Percentiles rank a stretch among this genome's conserved stretches.
These are phyloP conservation scores for Trebouxia sp. DNA, from an alignment of 139 green algal species.

Conservation along the genomic window DNA sequence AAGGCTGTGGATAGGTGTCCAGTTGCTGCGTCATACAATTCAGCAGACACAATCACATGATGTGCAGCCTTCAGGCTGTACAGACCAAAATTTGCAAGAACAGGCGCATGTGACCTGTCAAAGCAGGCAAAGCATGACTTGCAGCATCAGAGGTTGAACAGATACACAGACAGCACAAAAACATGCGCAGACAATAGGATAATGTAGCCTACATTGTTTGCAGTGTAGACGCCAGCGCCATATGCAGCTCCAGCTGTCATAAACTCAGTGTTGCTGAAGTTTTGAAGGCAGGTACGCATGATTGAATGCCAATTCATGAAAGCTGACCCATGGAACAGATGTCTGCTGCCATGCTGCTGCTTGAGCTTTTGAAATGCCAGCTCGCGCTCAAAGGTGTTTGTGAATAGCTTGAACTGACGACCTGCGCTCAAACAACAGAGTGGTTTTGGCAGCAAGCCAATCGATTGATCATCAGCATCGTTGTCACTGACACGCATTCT, in stretches of 20 bases:
- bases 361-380: constrained; percentile 25
- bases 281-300: constrained; percentile 23
- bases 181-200: background rate
- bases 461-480: background rate
- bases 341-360: constrained; percentile 16
- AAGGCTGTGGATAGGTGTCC: too few relatives aligned
- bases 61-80: too few relatives aligned
- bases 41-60: too few relatives aligned
- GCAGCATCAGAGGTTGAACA: too few relatives aligned
- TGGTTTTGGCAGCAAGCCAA: background rate
- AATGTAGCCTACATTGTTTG: background rate
- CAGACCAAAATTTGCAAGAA: too few relatives aligned
- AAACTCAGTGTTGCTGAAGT: constrained; percentile 7
- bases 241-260: background rate
- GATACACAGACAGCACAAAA: too few relatives aligned
- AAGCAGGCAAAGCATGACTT: too few relatives aligned
- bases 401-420: constrained; percentile 19
- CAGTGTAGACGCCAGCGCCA: constrained; percentile 21
- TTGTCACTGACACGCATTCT: too few relatives aligned
- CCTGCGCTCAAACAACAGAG: background rate
- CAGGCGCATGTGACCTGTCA: too few relatives aligned
- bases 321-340: constrained; percentile 10
- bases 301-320: constrained; percentile 28
- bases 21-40: too few relatives aligned
- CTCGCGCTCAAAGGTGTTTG: constrained; percentile 24